Base-by-base conservation (phyloP, 139 green algal genomes). In the Coccomyxa sp. region DNA sequence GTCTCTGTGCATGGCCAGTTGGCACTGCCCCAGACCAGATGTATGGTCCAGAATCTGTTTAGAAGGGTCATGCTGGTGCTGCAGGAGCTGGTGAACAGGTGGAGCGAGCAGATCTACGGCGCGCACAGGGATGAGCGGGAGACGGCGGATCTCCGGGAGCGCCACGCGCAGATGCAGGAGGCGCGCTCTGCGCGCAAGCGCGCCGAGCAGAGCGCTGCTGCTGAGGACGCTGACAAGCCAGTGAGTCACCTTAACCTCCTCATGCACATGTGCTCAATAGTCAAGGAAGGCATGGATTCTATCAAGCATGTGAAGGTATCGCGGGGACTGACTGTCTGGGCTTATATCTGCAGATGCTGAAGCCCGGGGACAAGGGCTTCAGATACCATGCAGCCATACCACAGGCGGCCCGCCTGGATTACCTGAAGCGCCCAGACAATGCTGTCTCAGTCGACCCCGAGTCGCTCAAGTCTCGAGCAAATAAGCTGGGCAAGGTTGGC, bases 51-150 rank as follows among this genome's bases (percentile, higher is more conserved):
- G n/a, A n/a, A n/a, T n/a, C n/a, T n/a, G n/a, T n/a, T n/a, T n/a
- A n/a, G n/a, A n/a, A n/a, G n/a, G n/a, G n/a, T n/a, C n/a, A n/a
- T n/a, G n/a, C n/a, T n/a, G n/a, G n/a, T n/a, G n/a, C n/a, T n/a
- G 6, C 7, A 82, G 41, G 77, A 92, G 39, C 83, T 94, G 33
- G 84, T 94, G 29, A 81, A 94, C 58, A 82, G 78, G 64, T 94
- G 89, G 89, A 89, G 82, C 80, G 77, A 89, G n/a, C 89, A 89
- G 16, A 93, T 93, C 50, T 86, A 93, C 77, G 80, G 88, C 34
- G 77, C 74, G 38, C 78, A 84, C 69, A 80, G 88, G 22, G 82
- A 79, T 18, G 39, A 71, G 16, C 76, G 76, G 27, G 38, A 89
- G 18, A 74, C 79, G 33, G 37, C 76, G 14, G 55, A 80, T 68